These are phyloP conservation scores for Hypoxylon rubiginosum DNA, from an alignment of 2,329 filamentous ascomycete species.

Conservation along the genomic window DNA sequence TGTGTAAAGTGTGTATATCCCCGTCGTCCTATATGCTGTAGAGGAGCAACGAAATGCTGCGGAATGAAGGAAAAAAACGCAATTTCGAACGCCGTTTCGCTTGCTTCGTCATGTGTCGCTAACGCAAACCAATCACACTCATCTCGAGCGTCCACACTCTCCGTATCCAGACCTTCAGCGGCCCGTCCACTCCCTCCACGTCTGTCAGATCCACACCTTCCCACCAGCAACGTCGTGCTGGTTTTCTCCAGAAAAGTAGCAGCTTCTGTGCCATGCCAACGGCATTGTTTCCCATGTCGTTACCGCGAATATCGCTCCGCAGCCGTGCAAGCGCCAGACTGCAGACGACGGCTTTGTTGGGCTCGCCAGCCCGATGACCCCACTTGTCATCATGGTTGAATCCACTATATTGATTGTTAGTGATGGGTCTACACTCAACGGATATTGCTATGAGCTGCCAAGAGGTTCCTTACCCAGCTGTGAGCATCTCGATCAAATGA, in stretches of 20 bases:
- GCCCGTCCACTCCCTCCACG: slow-evolving; percentile 90
- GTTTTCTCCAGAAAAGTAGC: slow-evolving; percentile 97
- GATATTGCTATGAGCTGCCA: slow-evolving; percentile 1
- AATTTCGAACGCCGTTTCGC: slow-evolving; percentile 45
- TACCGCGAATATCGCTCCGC: slow-evolving; percentile 90
- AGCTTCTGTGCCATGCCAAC: slow-evolving; percentile 99
- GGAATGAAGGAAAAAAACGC: slow-evolving; percentile 33
- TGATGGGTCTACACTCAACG: slow-evolving; percentile 1
- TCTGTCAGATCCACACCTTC: slow-evolving; percentile 93
- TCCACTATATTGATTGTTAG: slow-evolving; percentile 69
- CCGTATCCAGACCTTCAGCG: slow-evolving; percentile 97
- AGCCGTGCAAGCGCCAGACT: slow-evolving; percentile 93
- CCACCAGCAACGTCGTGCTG: slow-evolving; percentile 98
- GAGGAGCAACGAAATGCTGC: slow-evolving; percentile 25
- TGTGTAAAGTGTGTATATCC: slow-evolving; percentile 28
- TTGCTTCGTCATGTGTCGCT: slow-evolving; percentile 48
- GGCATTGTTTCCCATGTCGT: slow-evolving; percentile 79
- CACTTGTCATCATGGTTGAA: slow-evolving; percentile 96
- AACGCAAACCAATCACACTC: slow-evolving; percentile 90
- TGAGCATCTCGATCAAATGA: slow-evolving; percentile 99
- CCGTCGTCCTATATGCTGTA: slow-evolving; percentile 28
- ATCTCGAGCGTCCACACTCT: slow-evolving; percentile 99
- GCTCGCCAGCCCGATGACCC: slow-evolving; percentile 97
- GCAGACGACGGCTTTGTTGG: slow-evolving; percentile 98
- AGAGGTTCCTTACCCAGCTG: slow-evolving; percentile 81